Base-by-base conservation (phyloP, 2,329 filamentous ascomycete species). In the Colletotrichum noveboracense region DNA sequence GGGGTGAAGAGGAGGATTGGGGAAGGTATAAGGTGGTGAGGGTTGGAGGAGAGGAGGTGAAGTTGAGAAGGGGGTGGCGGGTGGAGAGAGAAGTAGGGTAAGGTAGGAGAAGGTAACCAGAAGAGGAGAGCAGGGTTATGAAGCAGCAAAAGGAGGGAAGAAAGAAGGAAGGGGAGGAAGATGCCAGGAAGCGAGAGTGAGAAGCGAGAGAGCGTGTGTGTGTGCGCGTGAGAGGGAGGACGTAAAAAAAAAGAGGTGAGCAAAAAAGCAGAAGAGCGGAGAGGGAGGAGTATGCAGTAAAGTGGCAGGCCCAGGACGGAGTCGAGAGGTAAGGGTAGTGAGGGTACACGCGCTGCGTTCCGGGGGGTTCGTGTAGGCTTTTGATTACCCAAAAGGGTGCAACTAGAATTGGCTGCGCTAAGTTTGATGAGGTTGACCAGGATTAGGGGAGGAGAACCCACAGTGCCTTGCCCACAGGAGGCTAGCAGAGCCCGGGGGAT, bases 381-480 rank as follows among this genome's bases (percentile, higher is more conserved):
- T 79, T 83, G 82, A 85, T 85, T 85, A 80, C 83, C 80, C 79
- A 80, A 83, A 82, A 80, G 78, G 80, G 82, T 70, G 79, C 77
- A 80, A 79, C 80, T 82, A 78, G 80, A 81, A 83, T 79, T 82
- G 83, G 82, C 78, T 80, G 82, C 84, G 84, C 84, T 86, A 86
- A 83, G 82, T 85, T 85, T 83, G 83, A 85, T 85, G 83, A 86
- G 82, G 79, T 76, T 77, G 77, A 79, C 80, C 79, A 80, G 79
- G 79, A 80, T 79, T 73, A 69, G 64, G 67, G 67, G 64, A 71
- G 55, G 61, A 76, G 38, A 48, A 48, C 65, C 67, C 58, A 71
- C 66, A 76, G 38, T 48, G 38, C 38, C 66, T 24, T 67, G 66
- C 56, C 70, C 74, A 74, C 74, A 71, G 56, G 38, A 70, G 60